Evolutionary conservation across 169 alveolate species (phyloP), one percentile per base, ranked within the genome.

Genomic region (Plasmodium adleri): DNA sequence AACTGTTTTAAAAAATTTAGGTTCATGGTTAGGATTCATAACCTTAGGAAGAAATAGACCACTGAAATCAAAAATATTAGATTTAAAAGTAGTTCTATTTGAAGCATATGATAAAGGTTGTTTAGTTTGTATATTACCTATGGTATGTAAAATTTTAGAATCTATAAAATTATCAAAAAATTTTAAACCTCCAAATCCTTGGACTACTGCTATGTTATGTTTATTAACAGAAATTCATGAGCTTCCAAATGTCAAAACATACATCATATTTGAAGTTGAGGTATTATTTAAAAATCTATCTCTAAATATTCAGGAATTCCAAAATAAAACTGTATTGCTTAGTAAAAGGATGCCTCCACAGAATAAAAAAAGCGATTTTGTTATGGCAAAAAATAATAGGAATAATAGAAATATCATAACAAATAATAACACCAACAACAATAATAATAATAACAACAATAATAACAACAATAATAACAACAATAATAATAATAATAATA

Each of bases 181-280:
- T 26, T 97, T 95, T 92, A 92, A 90, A 52, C 97, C 98, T 8
- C 99, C 99, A n/a, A 97, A 97, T 85, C 98, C 99, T 13, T 97
- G 99, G 99, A 96, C 99, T 17, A 88, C 95, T 45, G 97, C 97
- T 24, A 72, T 95, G 63, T 88, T 97, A 45, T 88, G 90, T 71
- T 88, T 95, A 52, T 91, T 97, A 62, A 97, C 96, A 59, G 98
- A 97, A 92, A 89, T 97, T 45, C 98, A 96, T 75, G 91, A 88
- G 62, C 86, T 95, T 13, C 95, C 94, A 56, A 92, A 91, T 63
- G 93, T 94, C 64, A 96, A 95, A 74, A 94, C 98, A 12, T 94
- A 95, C 56, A 88, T 96, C 45, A 95, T 96, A 83, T 97, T 97
- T 71, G 99, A 97, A 92, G 95, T 97, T 6, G 99, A 96, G 85